A percentile compares a stretch with the other conserved stretches of the same genome.
Evolutionary conservation across 768 basidiomycete genomes (phyloP).

Genomic region (Xerocomus potaroensis): DNA sequence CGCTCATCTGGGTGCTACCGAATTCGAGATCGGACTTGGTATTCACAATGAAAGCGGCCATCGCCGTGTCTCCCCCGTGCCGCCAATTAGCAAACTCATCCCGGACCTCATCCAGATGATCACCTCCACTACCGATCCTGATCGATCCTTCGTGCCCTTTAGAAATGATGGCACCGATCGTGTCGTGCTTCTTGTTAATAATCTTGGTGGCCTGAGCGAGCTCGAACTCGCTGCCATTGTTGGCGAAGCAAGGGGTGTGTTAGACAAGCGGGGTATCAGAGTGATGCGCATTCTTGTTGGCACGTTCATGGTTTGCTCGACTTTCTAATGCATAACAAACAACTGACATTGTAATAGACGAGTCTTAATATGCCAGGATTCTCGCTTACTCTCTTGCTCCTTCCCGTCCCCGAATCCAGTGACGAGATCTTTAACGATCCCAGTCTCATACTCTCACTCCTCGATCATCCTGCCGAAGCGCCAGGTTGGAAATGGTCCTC

Average conservation of each 20-base stretch:
- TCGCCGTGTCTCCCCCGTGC: conserved; percentile 62
- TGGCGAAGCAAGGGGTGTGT: conserved; percentile 51
- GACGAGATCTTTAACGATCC: conserved; percentile 35
- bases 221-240: conserved; percentile 74
- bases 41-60: conserved; percentile 89
- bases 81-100: conserved; percentile 65
- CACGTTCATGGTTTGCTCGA: conserved; percentile 71
- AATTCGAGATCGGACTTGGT: conserved; percentile 88
- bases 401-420: conserved; percentile 48
- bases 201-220: conserved; percentile 81
- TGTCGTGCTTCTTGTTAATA: conserved; percentile 81
- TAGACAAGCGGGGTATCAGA: conserved; percentile 53
- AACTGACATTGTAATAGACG: conserved; percentile 44
- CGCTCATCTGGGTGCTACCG: conserved; percentile 51
- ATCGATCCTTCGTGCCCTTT: conserved; percentile 76
- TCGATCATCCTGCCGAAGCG: conserved; percentile 62
- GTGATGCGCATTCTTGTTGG: conserved; percentile 68
- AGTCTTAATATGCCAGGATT: conserved; percentile 93
- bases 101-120: conserved; percentile 66
- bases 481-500: conserved; percentile 89
- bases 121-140: conserved; percentile 66
- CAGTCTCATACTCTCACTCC: conserved; percentile 58
- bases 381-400: conserved; percentile 75
- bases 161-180: conserved; percentile 56
- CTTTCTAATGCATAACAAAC: neutral